phyloP scores from a whole-genome alignment of 495 filamentous ascomycete species.

The Xanthoparmelia taractica region DNA sequence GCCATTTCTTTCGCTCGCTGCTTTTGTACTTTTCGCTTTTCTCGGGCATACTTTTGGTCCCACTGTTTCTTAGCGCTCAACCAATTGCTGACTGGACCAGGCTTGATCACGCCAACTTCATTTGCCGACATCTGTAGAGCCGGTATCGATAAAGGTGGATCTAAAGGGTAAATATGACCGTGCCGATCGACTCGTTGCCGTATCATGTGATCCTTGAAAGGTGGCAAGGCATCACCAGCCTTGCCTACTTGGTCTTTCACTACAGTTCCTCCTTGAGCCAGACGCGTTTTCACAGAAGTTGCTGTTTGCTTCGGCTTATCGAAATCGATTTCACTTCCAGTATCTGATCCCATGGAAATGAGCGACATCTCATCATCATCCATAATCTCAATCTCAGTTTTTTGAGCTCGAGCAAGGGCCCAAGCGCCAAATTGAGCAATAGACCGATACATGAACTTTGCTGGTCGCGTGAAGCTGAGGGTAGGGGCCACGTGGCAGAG shows the following conservation, averaged over 20 bases:
- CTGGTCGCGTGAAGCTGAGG: conserved; percentile 83
- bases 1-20: conserved; percentile 61
- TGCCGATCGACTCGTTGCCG: conserved; percentile 74
- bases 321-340: conserved; percentile 35
- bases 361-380: conserved; percentile 70
- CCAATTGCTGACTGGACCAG: conserved; percentile 76
- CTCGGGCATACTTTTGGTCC: conserved; percentile 59
- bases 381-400: conserved; percentile 66
- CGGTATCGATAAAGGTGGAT: conserved; percentile 50
- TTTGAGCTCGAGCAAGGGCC: conserved; percentile 76
- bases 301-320: conserved; percentile 24
- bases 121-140: conserved; percentile 53
- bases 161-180: conserved; percentile 61
- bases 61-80: conserved; percentile 59
- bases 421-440: conserved; percentile 89
- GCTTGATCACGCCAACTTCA: conserved; percentile 70
- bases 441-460: conserved; percentile 87
- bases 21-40: conserved; percentile 61
- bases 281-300: conserved; percentile 25
- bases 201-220: conserved; percentile 80
- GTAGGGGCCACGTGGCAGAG: conserved; percentile 88
- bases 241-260: conserved; percentile 52
- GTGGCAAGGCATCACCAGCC: conserved; percentile 73
- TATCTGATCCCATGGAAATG: conserved; percentile 51
- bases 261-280: conserved; percentile 18